A percentile compares a stretch with the other conserved stretches of the same genome.
Conservation (phyloP, 345 rosid genomes). For the Populus nigra region DNA sequence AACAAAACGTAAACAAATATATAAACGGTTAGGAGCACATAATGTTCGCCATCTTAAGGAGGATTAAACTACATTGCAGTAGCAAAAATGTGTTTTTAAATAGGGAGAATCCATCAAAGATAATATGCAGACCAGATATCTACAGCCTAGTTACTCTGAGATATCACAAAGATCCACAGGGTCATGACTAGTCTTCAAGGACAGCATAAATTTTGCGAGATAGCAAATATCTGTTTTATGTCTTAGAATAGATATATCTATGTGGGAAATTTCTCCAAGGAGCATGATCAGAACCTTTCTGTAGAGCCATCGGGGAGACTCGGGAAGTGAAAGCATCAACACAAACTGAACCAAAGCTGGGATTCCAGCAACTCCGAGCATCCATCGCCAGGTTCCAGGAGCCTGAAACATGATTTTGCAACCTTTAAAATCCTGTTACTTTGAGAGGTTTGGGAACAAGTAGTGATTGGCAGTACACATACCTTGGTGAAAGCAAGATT, state of each 20-base stretch:
- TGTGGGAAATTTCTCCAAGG: background rate
- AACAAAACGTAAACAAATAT: background rate
- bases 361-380: constrained; percentile 75
- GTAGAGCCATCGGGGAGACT: constrained; percentile 88
- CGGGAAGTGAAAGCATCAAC: constrained; percentile 68
- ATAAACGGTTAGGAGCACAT: background rate
- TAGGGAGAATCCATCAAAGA: too few relatives aligned
- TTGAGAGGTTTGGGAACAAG: background rate
- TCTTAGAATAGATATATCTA: background rate
- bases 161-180: background rate
- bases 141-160: too few relatives aligned
- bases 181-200: background rate
- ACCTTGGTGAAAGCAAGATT: constrained; percentile 73
- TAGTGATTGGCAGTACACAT: background rate
- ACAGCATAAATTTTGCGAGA: background rate
- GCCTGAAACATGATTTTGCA: background rate
- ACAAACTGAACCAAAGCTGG: constrained; percentile 65
- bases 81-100: too few relatives aligned
- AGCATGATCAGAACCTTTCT: constrained; percentile 30
- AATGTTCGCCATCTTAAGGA: background rate
- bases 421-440: background rate
- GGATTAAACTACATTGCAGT: background rate
- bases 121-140: too few relatives aligned
- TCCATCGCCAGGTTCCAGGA: constrained; percentile 86
- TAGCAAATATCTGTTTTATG: background rate